Evolutionary conservation across 805 yeast genomes (phyloP).

Genomic region (Wickerhamomyces alni): DNA sequence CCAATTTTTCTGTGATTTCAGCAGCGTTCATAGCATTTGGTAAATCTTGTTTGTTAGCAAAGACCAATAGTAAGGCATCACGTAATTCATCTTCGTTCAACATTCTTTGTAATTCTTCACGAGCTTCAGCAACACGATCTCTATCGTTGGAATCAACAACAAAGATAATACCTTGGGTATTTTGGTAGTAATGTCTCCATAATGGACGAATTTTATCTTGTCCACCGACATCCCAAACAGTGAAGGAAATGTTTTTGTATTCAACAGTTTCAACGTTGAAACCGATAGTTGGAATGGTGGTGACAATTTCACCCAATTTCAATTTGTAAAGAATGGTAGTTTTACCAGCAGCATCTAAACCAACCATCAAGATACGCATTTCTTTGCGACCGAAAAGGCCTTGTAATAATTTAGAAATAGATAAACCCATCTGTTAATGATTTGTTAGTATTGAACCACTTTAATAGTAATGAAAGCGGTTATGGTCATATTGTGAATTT

Average conservation of each 20-base stretch:
- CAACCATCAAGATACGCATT: constrained; percentile 97
- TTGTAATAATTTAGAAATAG: constrained; percentile 87
- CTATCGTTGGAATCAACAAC: constrained; percentile 98
- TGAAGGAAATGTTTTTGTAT: constrained; percentile 93
- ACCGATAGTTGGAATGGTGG: constrained; percentile 95
- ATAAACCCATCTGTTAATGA: constrained; percentile 72
- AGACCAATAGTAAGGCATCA: constrained; percentile 90
- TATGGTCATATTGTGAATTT: too few species aligned
- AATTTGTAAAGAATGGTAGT: constrained; percentile 93
- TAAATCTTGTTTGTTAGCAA: constrained; percentile 98
- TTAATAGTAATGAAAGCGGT: too few species aligned
- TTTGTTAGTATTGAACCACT: constrained; percentile 14
- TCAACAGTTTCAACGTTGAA: constrained; percentile 97
- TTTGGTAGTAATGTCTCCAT: constrained; percentile 99
- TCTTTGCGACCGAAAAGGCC: constrained; percentile 97
- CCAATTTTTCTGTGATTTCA: constrained; percentile 94
- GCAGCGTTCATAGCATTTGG: constrained; percentile 99
- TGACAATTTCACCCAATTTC: constrained; percentile 92
- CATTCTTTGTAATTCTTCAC: constrained; percentile 98
- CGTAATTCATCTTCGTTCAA: constrained; percentile 97
- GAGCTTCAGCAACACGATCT: constrained; percentile 95
- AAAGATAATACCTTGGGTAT: constrained; percentile 96
- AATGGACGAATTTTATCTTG: constrained; percentile 97
- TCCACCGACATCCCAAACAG: constrained; percentile 99
- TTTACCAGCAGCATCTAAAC: constrained; percentile 98